Evolutionary conservation across 2,329 filamentous ascomycete species (phyloP).

Genomic region (Mollisiaceae sp.): DNA sequence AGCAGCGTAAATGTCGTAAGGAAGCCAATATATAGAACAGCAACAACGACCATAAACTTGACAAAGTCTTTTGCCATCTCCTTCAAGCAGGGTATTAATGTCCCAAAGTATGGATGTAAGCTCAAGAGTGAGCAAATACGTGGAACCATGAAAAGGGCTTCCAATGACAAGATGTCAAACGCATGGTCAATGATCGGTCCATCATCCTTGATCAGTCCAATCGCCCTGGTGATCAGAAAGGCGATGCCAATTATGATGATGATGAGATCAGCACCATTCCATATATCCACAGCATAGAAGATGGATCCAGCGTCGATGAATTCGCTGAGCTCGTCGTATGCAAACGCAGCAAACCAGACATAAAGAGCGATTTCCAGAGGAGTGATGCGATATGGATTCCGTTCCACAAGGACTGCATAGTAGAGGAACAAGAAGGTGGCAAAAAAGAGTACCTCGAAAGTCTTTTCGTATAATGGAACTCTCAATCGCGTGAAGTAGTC

Average conservation of each 20-base stretch:
- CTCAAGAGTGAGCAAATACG: conserved; percentile 87
- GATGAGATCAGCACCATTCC: conserved; percentile 75
- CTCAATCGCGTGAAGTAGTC: conserved; percentile 78
- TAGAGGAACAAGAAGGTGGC: conserved; percentile 77
- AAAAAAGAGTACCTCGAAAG: conserved; percentile 85
- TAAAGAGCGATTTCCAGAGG: conserved; percentile 75
- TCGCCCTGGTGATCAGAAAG: conserved; percentile 74
- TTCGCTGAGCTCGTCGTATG: conserved; percentile 85
- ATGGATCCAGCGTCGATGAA: conserved; percentile 85
- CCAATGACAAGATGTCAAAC: conserved; percentile 88
- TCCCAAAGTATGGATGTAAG: conserved; percentile 89
- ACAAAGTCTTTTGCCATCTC: conserved; percentile 94
- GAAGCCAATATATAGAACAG: conserved; percentile 85
- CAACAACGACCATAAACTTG: conserved; percentile 80
- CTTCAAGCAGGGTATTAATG: conserved; percentile 85
- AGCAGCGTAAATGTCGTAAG: conserved; percentile 84
- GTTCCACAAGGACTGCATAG: conserved; percentile 82
- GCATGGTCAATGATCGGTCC: conserved; percentile 72
- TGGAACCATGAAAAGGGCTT: conserved; percentile 89
- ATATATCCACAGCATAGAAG: conserved; percentile 84
- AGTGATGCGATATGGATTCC: conserved; percentile 69
- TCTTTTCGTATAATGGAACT: conserved; percentile 84
- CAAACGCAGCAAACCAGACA: conserved; percentile 85
- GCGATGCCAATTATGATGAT: conserved; percentile 75
- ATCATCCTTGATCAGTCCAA: conserved; percentile 68